Conservation (phyloP, 495 filamentous ascomycete genomes). For the Neurospora discreta region DNA sequence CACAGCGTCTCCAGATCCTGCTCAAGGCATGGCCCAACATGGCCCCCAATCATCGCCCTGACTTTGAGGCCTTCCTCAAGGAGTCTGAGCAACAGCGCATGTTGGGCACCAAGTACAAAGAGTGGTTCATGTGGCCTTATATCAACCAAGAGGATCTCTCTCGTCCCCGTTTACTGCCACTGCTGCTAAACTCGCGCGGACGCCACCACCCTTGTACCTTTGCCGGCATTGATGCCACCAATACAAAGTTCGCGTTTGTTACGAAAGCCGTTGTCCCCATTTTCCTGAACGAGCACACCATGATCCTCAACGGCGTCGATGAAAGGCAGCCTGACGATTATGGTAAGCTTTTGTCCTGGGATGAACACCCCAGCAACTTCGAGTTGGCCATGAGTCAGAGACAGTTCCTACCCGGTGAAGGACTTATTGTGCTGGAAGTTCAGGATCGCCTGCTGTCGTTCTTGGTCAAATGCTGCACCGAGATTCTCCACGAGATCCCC, state of each 20-base stretch:
- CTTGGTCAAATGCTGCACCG: conserved; percentile 24
- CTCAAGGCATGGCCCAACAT: conserved; percentile 38
- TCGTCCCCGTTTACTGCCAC: conserved; percentile 27
- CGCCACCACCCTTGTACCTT: conserved; percentile 35
- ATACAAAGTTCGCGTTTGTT: conserved; percentile 16
- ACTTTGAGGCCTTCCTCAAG: conserved; percentile 32
- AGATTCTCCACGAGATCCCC: conserved; percentile 30
- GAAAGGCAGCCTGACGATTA: conserved; percentile 24
- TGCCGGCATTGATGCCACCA: conserved; percentile 22
- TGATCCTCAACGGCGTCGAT: conserved; percentile 28
- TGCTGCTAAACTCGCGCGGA: conserved; percentile 40
- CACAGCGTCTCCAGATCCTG: conserved; percentile 31
- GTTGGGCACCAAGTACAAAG: conserved; percentile 2
- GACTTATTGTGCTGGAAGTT: conserved; percentile 34
- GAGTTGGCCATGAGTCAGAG: conserved; percentile 2
- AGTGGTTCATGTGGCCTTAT: conserved; percentile 37
- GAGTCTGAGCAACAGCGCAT: conserved; percentile 6
- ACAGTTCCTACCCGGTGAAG: conserved; percentile 27
- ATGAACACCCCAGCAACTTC: conserved; percentile 16
- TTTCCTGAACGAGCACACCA: conserved; percentile 29
- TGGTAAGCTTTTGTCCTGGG: conserved; percentile 32
- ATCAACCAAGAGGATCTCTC: conserved; percentile 48
- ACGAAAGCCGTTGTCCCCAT: conserved; percentile 20
- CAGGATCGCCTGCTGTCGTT: conserved; percentile 35
- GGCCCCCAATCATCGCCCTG: conserved; percentile 37